phyloP scores from a whole-genome alignment of 2,329 filamentous ascomycete genomes.

The Simplicillium aogashimaense region DNA sequence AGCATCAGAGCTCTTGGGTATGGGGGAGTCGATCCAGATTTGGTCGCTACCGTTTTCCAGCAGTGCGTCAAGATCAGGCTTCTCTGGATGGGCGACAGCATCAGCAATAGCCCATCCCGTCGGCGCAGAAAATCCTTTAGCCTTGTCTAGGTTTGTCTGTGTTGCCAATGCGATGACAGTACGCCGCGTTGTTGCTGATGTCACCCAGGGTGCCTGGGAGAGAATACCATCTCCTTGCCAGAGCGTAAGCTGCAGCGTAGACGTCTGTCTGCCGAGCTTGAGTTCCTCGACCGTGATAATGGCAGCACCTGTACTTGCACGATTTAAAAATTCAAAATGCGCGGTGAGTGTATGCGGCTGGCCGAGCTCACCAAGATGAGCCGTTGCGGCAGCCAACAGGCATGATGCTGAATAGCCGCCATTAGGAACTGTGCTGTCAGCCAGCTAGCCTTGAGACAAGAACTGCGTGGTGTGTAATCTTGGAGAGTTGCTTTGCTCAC shows the following conservation, averaged over 20 bases:
- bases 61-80: constrained; percentile 10
- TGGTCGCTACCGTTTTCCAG: constrained; percentile 6
- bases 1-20: neutral
- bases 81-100: constrained; percentile 8
- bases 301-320: constrained; percentile 20
- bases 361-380: constrained; percentile 15
- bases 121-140: constrained; percentile 18
- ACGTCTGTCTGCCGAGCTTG: constrained; percentile 23
- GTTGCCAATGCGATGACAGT: constrained; percentile 21
- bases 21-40: constrained; percentile 9
- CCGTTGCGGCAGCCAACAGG: constrained; percentile 18
- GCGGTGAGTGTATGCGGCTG: constrained; percentile 22
- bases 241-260: constrained; percentile 24
- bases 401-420: constrained; percentile 28
- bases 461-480: too few species aligned
- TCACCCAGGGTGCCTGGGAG: constrained; percentile 18
- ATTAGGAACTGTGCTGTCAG: constrained; percentile 21
- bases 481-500: constrained; percentile 8
- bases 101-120: constrained; percentile 14
- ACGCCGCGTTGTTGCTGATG: constrained; percentile 14
- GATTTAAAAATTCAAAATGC: constrained; percentile 24
- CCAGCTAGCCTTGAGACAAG: neutral
- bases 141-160: constrained; percentile 16
- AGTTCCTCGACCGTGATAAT: constrained; percentile 22
- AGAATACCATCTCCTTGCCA: constrained; percentile 21